phyloP scores from a whole-genome alignment of 176 grass and related monocot genomes.

The Raddia guianensis region DNA sequence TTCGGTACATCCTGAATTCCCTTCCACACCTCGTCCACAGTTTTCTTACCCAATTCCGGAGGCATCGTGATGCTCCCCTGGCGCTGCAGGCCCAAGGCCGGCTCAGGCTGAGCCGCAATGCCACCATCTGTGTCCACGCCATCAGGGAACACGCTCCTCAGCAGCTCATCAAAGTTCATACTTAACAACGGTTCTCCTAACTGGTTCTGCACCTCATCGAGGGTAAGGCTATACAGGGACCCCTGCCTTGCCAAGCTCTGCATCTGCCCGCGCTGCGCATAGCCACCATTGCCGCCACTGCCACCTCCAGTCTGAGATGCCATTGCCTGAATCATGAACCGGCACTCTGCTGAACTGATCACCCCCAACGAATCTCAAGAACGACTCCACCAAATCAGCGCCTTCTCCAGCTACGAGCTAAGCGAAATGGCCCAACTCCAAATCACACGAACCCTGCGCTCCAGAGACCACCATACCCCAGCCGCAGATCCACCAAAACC shows the following conservation, averaged over 20 bases:
- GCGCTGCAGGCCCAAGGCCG: slow-evolving; percentile 42
- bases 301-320: slow-evolving; percentile 51
- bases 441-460: not conserved
- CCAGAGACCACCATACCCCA: not conserved
- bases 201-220: slow-evolving; percentile 84
- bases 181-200: slow-evolving; percentile 71
- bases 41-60: slow-evolving; percentile 75
- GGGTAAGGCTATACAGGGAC: slow-evolving; percentile 76
- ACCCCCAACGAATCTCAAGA: slow-evolving; percentile 6
- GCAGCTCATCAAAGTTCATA: slow-evolving; percentile 96
- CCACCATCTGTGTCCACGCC: slow-evolving; percentile 31
- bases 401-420: not conserved
- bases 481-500: slow-evolving; percentile 16
- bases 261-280: slow-evolving; percentile 24
- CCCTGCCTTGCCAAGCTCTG: slow-evolving; percentile 74
- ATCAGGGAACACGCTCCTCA: slow-evolving; percentile 75
- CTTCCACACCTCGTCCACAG: slow-evolving; percentile 91
- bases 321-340: slow-evolving; percentile 64
- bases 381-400: not conserved
- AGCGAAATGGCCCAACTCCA: not conserved
- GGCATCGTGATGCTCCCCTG: slow-evolving; percentile 91
- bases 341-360: not conserved
- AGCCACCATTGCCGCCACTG: slow-evolving; percentile 23
- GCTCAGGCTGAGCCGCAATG: not conserved
- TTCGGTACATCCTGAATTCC: slow-evolving; percentile 52